These are phyloP conservation scores for Fusarium sp. DNA, from an alignment of 2,329 filamentous ascomycete species.

Conservation along the genomic window DNA sequence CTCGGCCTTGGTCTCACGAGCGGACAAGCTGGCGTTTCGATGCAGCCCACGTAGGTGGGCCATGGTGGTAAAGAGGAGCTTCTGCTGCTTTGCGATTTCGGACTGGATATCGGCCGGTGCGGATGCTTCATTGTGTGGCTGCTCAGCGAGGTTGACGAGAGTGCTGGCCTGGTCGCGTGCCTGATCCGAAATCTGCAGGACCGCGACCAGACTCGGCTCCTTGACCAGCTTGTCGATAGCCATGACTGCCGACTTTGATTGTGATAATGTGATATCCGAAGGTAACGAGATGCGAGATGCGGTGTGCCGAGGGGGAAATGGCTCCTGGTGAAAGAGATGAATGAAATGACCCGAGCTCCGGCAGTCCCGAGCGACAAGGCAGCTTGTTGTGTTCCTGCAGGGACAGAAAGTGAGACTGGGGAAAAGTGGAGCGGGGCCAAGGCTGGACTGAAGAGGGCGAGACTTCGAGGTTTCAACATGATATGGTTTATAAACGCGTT, in stretches of 20 bases:
- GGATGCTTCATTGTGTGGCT: conserved; percentile 52
- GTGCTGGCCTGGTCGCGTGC: conserved; percentile 75
- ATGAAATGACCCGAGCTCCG: conserved; percentile 4
- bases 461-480: not conserved
- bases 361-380: not conserved
- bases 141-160: conserved; percentile 64
- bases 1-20: conserved; percentile 82
- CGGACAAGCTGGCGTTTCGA: conserved; percentile 78
- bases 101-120: conserved; percentile 59
- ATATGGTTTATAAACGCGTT: not conserved
- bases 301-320: conserved; percentile 1
- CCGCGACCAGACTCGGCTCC: conserved; percentile 65
- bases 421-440: conserved; percentile 5
- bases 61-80: conserved; percentile 78
- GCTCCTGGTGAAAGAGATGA: conserved; percentile 1
- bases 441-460: not conserved
- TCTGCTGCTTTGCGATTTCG: conserved; percentile 77
- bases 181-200: conserved; percentile 75
- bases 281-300: not conserved
- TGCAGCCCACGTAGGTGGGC: conserved; percentile 83
- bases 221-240: conserved; percentile 52
- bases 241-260: conserved; percentile 41
- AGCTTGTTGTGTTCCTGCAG: conserved; percentile 24
- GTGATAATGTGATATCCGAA: not conserved
- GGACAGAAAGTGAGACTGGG: not conserved